Evolutionary conservation across 306 rosid genomes (phyloP), one percentile per base, ranked within the genome.

Genomic region (Vachellia pachyceras): DNA sequence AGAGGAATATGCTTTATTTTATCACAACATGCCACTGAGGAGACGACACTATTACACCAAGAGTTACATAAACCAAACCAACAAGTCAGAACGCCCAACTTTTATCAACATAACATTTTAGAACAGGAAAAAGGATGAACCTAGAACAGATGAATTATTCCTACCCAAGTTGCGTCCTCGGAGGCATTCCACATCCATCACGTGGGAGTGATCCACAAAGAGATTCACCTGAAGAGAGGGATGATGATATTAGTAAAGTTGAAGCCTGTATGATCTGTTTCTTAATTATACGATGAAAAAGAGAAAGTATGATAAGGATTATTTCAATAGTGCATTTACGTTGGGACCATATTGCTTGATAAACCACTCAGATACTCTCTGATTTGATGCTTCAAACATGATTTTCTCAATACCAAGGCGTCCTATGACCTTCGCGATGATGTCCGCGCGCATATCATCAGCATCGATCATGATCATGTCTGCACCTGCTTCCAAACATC

Each of bases 401-500:
- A 92, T 89, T 86, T 89, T 95, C 88, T 93, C 99, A 29, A 93
- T 81, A 70, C 98, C 99, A 78, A 93, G 96, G 29, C 97, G 98
- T 35, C 96, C 99, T 57, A 95, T 90, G 79, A 95, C 79, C 88
- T 90, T 93, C 0, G 97, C 96, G 45, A 95, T 86, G 40, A 93
- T 83, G 84, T 95, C 99, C 0, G 91, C 89, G 0, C 97, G 88
- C 77, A 95, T 85, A 89, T 88, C 93, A 72, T 88, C 97, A 22
- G 96, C 97, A 63, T 90, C 98, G 3, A 90, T 90, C 97, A 91
- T 84, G 83, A 93, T 90, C 94, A 88, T 90, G 87, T 90, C 98
- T n/a, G 99, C 99, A 75, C 98, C 99, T 8, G 94, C 98, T 85
- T 95, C 97, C 77, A 95, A 84, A 82, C 99, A 95, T 83, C 98